These are phyloP conservation scores for Allomyces javanicus DNA, from an alignment of 192 early-diverging fungal genomes.

Conservation along the genomic window DNA sequence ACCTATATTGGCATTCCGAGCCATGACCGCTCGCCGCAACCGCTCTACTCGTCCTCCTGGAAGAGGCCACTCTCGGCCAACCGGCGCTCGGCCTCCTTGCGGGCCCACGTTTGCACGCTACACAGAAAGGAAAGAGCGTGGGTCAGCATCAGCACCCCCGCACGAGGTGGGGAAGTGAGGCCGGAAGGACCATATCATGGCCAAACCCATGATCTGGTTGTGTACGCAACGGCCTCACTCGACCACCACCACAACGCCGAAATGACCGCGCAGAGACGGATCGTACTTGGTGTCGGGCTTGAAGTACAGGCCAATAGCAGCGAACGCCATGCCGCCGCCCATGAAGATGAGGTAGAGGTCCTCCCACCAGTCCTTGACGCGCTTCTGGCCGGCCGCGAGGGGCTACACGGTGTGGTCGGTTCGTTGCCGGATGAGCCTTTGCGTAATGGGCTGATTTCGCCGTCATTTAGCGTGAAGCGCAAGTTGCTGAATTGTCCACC, in stretches of 20 bases:
- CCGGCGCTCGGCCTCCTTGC: slow-evolving; percentile 49
- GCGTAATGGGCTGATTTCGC: neutral
- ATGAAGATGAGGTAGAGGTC: slow-evolving; percentile 37
- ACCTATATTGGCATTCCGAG: too few species aligned
- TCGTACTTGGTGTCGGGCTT: slow-evolving; percentile 58
- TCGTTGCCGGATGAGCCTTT: neutral
- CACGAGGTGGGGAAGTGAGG: too few species aligned
- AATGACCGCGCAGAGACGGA: neutral
- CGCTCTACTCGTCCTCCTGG: slow-evolving; percentile 38
- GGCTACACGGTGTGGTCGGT: slow-evolving; percentile 10
- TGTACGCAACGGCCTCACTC: neutral
- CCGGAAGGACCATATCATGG: too few species aligned
- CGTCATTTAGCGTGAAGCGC: neutral
- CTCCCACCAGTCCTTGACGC: slow-evolving; percentile 59
- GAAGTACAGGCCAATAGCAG: slow-evolving; percentile 34
- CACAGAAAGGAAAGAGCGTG: neutral
- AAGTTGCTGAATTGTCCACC: slow-evolving; percentile 1
- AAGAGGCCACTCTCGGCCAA: slow-evolving; percentile 43
- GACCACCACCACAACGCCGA: neutral
- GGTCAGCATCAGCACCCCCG: too few species aligned
- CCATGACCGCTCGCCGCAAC: slow-evolving; percentile 4
- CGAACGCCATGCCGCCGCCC: slow-evolving; percentile 31
- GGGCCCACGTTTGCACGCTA: slow-evolving; percentile 50
- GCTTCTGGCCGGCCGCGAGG: slow-evolving; percentile 34
- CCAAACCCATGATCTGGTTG: too few species aligned